Evolutionary conservation across 2,329 filamentous ascomycete genomes (phyloP), one percentile per base, ranked within the genome.

Genomic region (Diaporthe amygdali): DNA sequence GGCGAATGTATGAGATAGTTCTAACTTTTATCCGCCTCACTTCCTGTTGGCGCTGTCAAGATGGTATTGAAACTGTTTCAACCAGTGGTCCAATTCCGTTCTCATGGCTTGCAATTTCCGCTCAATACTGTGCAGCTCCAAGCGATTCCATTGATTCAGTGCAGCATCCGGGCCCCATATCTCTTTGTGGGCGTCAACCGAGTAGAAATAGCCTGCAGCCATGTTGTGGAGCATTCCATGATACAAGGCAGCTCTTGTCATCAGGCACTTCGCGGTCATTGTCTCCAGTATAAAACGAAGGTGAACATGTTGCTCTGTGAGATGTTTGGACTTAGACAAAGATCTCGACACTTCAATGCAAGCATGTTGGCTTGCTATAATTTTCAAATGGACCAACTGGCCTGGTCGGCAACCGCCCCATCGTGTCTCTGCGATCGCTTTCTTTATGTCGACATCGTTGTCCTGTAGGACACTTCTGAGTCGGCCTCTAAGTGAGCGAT

Each of bases 281-380:
- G 3, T 3, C 20, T 47, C 41, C 3, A 47, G 7, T 12, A 47
- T 12, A 12, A 22, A 0, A 27, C 12, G 27, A 15, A 47, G 5
- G 0, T 34, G 56, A 47, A 3, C 3, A n/a, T 63, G 3, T 12
- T 63, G 56, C 20, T 2, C 14, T 20, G 22, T 25, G 12, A 63
- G 17, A 0, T 17, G 12, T 5, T 2, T 12, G 2, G n/a, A 3
- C 5, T 6, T 27, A 2, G 2, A 5, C 2, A 15, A 12, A 25
- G 41, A 34, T 5, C 17, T 12, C 27, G 1, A 9, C 27, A 63
- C 27, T 15, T 20, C 27, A 1, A 1, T 14, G 2, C 1, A 10
- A 20, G 22, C 27, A 5, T 4, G 12, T 1, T 3, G 7, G 12
- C 14, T 63, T 8, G 12, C 25, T 5, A 5, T 4, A 2, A 30